Evolutionary conservation across 768 basidiomycete species (phyloP).

Genomic region (Tulasnella sp.): DNA sequence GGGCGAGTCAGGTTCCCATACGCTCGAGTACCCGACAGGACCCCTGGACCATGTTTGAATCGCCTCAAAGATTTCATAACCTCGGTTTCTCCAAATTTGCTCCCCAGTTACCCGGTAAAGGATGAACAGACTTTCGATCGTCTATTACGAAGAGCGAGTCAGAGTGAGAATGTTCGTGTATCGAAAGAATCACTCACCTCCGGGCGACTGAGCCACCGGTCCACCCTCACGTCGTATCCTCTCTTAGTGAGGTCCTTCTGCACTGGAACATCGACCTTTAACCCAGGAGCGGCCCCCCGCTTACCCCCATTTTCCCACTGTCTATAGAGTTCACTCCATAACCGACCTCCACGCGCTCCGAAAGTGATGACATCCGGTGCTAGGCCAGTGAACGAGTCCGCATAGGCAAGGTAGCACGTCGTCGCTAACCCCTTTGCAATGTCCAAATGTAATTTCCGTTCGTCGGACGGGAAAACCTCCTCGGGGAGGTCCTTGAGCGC

Average conservation of each 20-base stretch:
- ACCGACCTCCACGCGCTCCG: conserved; percentile 39
- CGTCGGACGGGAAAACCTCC: conserved; percentile 42
- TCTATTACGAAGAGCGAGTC: conserved; percentile 34
- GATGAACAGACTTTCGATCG: conserved; percentile 63
- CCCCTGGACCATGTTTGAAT: conserved; percentile 55
- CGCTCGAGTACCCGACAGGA: conserved; percentile 51
- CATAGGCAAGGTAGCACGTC: conserved; percentile 63
- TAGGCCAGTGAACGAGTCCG: conserved; percentile 60
- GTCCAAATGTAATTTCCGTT: conserved; percentile 58
- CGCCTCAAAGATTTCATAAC: conserved; percentile 62
- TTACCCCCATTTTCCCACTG: conserved; percentile 37
- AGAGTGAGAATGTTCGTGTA: background rate
- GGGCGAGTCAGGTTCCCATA: conserved; percentile 32
- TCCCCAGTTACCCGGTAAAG: conserved; percentile 65
- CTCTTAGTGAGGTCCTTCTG: conserved; percentile 23
- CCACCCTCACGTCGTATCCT: conserved; percentile 47
- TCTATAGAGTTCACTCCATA: conserved; percentile 30
- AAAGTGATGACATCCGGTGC: conserved; percentile 55
- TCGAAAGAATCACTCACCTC: conserved; percentile 43
- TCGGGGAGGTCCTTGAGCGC: conserved; percentile 42
- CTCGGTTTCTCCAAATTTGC: conserved; percentile 57
- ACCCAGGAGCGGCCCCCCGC: conserved; percentile 1
- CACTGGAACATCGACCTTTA: conserved; percentile 4
- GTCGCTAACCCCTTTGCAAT: conserved; percentile 67
- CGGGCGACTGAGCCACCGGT: conserved; percentile 55